Conservation (phyloP, 1,284 basidiomycete species). For the Quambalaria eucalypti region DNA sequence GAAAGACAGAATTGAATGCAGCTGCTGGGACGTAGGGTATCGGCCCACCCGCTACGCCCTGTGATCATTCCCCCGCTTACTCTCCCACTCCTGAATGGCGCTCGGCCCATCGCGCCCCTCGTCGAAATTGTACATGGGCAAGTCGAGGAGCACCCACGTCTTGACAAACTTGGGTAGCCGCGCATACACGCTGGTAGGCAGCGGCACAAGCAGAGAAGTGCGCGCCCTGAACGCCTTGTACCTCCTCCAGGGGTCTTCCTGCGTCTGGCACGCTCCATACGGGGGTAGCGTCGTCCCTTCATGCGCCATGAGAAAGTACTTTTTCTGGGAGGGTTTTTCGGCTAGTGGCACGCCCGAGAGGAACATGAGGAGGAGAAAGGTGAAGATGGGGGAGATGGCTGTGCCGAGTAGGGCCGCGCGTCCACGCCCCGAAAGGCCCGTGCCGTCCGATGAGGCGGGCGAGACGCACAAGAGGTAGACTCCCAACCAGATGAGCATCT, state of each 20-base stretch:
- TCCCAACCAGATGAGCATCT: constrained; percentile 51
- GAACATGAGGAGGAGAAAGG: constrained; percentile 48
- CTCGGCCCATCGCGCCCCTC: constrained; percentile 30
- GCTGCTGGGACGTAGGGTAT: too few species aligned
- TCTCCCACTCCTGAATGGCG: constrained; percentile 8
- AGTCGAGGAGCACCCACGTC: constrained; percentile 57
- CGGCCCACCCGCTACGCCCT: too few species aligned
- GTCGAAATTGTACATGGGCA: constrained; percentile 37
- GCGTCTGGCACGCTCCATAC: constrained; percentile 18
- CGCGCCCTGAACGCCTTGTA: constrained; percentile 39
- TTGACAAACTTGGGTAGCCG: constrained; percentile 57
- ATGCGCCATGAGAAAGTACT: constrained; percentile 58
- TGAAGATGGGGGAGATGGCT: constrained; percentile 39
- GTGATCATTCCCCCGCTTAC: not conserved
- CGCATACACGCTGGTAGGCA: constrained; percentile 58
- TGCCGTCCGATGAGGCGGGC: constrained; percentile 11
- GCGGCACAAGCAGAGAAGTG: constrained; percentile 61
- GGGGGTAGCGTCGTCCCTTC: constrained; percentile 19
- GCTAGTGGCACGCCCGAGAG: constrained; percentile 62
- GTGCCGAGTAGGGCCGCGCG: constrained; percentile 25
- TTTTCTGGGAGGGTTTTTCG: constrained; percentile 62
- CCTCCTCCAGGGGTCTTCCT: constrained; percentile 33
- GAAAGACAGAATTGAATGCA: too few species aligned
- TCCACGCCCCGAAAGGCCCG: constrained; percentile 7
- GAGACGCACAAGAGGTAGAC: constrained; percentile 22